Base-by-base conservation (phyloP, 192 early-diverging fungal genomes). In the Podila horticola region DNA sequence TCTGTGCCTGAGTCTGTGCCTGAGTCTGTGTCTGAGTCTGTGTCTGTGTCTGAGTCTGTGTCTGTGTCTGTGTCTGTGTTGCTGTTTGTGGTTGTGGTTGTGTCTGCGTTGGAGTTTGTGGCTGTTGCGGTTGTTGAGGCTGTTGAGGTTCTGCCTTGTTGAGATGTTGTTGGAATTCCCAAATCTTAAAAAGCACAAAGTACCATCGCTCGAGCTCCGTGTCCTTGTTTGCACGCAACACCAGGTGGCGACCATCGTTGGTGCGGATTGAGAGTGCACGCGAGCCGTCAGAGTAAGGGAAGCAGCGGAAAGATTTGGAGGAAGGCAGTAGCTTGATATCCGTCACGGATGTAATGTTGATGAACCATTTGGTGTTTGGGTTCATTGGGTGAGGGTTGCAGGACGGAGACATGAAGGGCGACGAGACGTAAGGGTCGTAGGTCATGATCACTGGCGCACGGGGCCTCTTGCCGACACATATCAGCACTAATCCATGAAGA, bases 301-400 rank as follows among this genome's bases (percentile, higher is more conserved):
- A 70, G 31, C 67, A 76, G 2, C 64, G 55, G 30, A 36, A 34
- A 13, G 58, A 62, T 30, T 26, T 58, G 19, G 68, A 36, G 30
- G 49, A 29, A 12, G 74, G 55, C n/a, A 66, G 26, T 15, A 76
- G 58, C 29, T 41, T 58, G 45, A 76, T 70, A 9, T 38, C 61
- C 30, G 58, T 61, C 20, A 71, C 24, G 36, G 62, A 71, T 9
- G 67, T 8, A 20, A 76, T 48, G 31, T 65, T 61, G 31, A 76
- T 71, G 67, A 62, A 71, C 74, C 74, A 76, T 26, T 76, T 76
- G 38, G 74, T 76, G 49, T 76, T 76, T 12, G 74, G 67, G 29
- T 76, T 65, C 38, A 76, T 22, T n/a, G 67, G 74, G n/a, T 64
- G 52, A 17, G 57, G 64, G 31, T 38, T 48, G 38, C 57, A 66